Base-by-base conservation (phyloP, 2,329 filamentous ascomycete genomes). In the Alternaria sp. region DNA sequence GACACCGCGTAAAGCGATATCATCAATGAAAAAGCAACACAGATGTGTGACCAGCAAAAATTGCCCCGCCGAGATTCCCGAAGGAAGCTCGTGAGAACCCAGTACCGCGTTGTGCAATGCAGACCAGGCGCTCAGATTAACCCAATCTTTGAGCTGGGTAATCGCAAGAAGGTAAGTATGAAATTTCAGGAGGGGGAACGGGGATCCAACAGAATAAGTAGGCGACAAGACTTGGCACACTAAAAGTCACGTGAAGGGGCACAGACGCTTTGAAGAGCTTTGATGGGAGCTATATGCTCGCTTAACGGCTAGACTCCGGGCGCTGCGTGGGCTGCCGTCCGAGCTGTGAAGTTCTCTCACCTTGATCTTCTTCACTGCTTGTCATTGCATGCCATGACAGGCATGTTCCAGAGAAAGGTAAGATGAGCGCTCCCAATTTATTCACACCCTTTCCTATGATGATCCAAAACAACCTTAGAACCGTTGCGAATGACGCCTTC, bases 401-500 rank as follows among this genome's bases (percentile, higher is more conserved):
- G 61, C 57, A 36, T 60, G 61, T 28, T 30, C 36, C 51, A 50
- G 45, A 52, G 44, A 60, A 45, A 55, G 51, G 61, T 63, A 45
- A 47, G 61, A 47, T 13, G 7, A 19, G 17, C 13, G 21, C 15
- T 46, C 11, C 7, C n/a, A 11, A 40, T 30, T 5, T 26, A 23
- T 15, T 11, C 49, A 30, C 51, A 50, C 44, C 52, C 45, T 26
- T 54, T 55, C 23, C 62, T 32, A 72, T 77, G 74, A 79, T 77
- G 77, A 78, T 74, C 66, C 61, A 65, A 68, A 69, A 70, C 68
- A 68, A 74, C 67, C 67, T 67, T 77, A 89, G 88, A 90, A 90
- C 88, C 88, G 88, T 88, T 90, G 88, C 88, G 87, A 86, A 86
- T 88, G 87, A 89, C 83, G 82, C 82, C 83, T 73, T 75, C 79